Evolutionary conservation across 306 rosid species (phyloP).

Genomic region (Mimosa bimucronata): DNA sequence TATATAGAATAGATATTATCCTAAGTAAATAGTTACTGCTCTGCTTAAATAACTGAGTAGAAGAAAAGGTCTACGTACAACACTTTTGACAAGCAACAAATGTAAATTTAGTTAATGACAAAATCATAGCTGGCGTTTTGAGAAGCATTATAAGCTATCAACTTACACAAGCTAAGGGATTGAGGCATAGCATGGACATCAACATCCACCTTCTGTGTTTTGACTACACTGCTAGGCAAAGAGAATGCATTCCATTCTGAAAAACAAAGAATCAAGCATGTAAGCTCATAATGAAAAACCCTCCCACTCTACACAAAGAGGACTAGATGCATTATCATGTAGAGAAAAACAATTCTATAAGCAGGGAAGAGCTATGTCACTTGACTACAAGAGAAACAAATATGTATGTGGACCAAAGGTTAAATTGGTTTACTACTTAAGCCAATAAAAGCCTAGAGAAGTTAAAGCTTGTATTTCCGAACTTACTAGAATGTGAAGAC

Average conservation of each 20-base stretch:
- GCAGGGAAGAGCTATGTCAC: neutral
- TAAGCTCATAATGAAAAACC: slow-evolving; percentile 23
- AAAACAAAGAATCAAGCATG: slow-evolving; percentile 28
- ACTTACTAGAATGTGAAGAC: neutral
- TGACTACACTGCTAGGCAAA: slow-evolving; percentile 99
- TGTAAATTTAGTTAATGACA: neutral
- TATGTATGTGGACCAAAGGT: neutral
- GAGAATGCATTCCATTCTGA: slow-evolving; percentile 96
- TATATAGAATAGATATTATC: neutral
- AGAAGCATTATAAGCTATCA: slow-evolving; percentile 36
- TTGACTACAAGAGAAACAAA: neutral
- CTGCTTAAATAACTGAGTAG: slow-evolving; percentile 3
- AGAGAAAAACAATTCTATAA: slow-evolving; percentile 3
- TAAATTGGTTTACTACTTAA: neutral
- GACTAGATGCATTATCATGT: slow-evolving; percentile 29
- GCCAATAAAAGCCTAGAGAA: neutral
- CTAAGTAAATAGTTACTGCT: neutral
- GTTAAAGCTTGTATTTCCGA: slow-evolving; percentile 1
- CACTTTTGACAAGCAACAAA: slow-evolving; percentile 11
- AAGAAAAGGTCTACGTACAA: slow-evolving; percentile 1
- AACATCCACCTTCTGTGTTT: slow-evolving; percentile 96
- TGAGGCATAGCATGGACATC: slow-evolving; percentile 95
- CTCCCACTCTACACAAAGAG: slow-evolving; percentile 10
- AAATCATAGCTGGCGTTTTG: slow-evolving; percentile 22
- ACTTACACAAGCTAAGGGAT: slow-evolving; percentile 96